A percentile compares a stretch with the other conserved stretches of the same genome.
Evolutionary conservation across 257 asterid genomes (phyloP).

Genomic region (Voacanga thouarsii): DNA sequence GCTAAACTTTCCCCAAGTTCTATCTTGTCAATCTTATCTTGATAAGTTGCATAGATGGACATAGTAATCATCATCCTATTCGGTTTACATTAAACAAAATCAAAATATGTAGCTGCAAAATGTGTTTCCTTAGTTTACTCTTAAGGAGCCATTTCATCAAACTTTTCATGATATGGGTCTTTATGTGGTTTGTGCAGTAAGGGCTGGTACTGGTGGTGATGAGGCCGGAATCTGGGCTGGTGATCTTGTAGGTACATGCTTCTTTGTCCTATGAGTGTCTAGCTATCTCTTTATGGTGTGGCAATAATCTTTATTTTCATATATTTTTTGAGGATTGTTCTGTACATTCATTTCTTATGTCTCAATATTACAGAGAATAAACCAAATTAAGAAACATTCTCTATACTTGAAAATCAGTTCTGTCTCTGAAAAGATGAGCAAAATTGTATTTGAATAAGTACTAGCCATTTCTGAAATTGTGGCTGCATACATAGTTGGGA

Average conservation of each 20-base stretch:
- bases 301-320: not conserved
- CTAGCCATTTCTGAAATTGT: not conserved
- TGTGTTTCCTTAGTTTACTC: not conserved
- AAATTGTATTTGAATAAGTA: not conserved
- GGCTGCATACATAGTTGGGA: not conserved
- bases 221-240: slow-evolving; percentile 99
- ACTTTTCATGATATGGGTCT: not conserved
- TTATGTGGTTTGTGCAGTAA: slow-evolving; percentile 46
- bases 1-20: not conserved
- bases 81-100: not conserved
- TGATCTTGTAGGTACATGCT: slow-evolving; percentile 99
- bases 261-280: slow-evolving; percentile 33
- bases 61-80: not conserved
- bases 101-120: not conserved
- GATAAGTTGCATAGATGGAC: not conserved
- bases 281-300: slow-evolving; percentile 4
- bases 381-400: not conserved
- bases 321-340: not conserved
- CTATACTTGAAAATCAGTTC: not conserved
- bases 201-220: slow-evolving; percentile 99
- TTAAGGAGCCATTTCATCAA: not conserved
- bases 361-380: not conserved
- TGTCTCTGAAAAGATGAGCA: not conserved
- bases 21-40: not conserved
- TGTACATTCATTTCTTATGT: not conserved